Evolutionary conservation across 495 filamentous ascomycete genomes (phyloP).

Genomic region (Opeltia flavorubescens): DNA sequence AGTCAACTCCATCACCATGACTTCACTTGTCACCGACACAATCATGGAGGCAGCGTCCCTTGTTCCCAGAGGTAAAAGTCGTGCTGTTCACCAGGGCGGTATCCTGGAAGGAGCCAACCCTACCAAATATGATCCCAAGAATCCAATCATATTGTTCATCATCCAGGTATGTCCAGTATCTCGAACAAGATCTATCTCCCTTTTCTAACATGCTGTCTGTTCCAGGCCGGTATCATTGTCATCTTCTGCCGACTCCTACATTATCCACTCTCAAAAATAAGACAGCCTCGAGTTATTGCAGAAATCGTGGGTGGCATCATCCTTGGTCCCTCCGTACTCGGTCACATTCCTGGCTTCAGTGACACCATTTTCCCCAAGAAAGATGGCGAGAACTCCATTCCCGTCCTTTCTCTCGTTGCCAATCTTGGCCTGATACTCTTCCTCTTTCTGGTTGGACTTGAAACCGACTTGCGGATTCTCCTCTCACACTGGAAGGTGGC

Average conservation of each 20-base stretch:
- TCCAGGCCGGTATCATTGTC: slow-evolving; percentile 78
- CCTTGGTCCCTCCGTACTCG: slow-evolving; percentile 76
- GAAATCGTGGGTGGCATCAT: slow-evolving; percentile 92
- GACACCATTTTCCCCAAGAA: slow-evolving; percentile 61
- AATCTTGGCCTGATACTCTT: slow-evolving; percentile 86
- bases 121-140: slow-evolving; percentile 50
- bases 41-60: slow-evolving; percentile 7
- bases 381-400: slow-evolving; percentile 52
- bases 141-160: slow-evolving; percentile 89
- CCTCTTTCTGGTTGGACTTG: slow-evolving; percentile 82
- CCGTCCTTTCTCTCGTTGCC: slow-evolving; percentile 65
- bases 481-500: slow-evolving; percentile 79
- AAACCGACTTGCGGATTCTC: slow-evolving; percentile 81
- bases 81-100: slow-evolving; percentile 44
- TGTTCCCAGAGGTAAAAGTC: slow-evolving; percentile 11
- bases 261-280: slow-evolving; percentile 69
- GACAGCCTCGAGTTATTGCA: slow-evolving; percentile 87
- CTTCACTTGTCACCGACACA: slow-evolving; percentile 3
- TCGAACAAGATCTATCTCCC: neutral
- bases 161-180: slow-evolving; percentile 52
- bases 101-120: slow-evolving; percentile 67
- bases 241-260: slow-evolving; percentile 76
- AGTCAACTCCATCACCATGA: neutral
- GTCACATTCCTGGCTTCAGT: slow-evolving; percentile 69
- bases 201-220: slow-evolving; percentile 1